phyloP scores from a whole-genome alignment of 169 alveolate species.

The Plasmodium ovale region DNA sequence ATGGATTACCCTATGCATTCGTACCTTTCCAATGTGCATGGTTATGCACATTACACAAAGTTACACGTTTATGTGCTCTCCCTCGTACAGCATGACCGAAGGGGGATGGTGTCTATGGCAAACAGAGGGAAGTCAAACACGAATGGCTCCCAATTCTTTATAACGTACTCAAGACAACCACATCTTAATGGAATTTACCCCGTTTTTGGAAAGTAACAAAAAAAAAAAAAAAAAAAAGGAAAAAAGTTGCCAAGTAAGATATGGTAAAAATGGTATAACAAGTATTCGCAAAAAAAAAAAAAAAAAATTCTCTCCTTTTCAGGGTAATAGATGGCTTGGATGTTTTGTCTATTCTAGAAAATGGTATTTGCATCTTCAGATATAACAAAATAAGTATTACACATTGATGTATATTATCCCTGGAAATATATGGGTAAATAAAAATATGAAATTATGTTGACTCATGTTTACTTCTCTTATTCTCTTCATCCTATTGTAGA shows the following conservation, averaged over 20 bases:
- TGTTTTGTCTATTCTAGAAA: slow-evolving; percentile 91
- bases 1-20: no score
- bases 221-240: slow-evolving; percentile 23
- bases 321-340: slow-evolving; percentile 94
- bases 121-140: slow-evolving; percentile 92
- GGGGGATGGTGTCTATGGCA: slow-evolving; percentile 94
- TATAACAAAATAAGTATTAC: background rate
- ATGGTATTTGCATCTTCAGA: slow-evolving; percentile 69
- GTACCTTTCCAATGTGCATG: no score
- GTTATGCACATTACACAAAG: no score
- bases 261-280: background rate
- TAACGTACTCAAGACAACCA: slow-evolving; percentile 93
- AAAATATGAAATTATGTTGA: no score
- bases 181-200: slow-evolving; percentile 93
- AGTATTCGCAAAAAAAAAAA: slow-evolving; percentile 17
- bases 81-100: slow-evolving; percentile 90
- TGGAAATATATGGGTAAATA: no score
- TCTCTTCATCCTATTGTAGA: slow-evolving; percentile 42
- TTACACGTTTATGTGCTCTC: no score
- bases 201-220: slow-evolving; percentile 89
- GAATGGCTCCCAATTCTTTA: slow-evolving; percentile 94
- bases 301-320: background rate
- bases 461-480: no score
- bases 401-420: slow-evolving; percentile 2
- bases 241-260: background rate